Percentiles rank a stretch among this genome's conserved stretches.
Conservation (phyloP, 176 grass and related monocot genomes). For the Carex kokanica region DNA sequence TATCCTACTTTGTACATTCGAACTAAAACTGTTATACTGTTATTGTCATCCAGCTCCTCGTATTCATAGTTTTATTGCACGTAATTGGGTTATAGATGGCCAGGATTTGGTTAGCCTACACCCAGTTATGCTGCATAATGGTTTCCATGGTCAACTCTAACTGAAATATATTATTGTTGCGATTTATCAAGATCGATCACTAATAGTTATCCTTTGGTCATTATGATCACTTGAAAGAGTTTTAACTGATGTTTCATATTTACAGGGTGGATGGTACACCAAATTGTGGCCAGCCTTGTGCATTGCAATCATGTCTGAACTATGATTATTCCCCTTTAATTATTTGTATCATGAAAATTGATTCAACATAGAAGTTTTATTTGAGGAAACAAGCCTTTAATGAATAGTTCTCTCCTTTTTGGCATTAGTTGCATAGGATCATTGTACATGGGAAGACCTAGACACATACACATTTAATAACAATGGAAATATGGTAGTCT, state of each 20-base stretch:
- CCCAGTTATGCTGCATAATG: background rate
- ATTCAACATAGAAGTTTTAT: background rate
- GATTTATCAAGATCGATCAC: background rate
- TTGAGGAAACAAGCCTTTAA: background rate
- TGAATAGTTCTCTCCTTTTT: background rate
- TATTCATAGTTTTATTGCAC: background rate
- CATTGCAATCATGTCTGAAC: background rate
- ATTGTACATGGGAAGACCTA: background rate
- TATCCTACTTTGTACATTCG: background rate
- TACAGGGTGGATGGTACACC: background rate
- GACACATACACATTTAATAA: slow-evolving; percentile 6
- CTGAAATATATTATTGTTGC: background rate
- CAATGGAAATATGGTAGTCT: background rate
- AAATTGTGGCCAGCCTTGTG: background rate
- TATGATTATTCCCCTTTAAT: background rate
- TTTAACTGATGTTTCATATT: background rate
- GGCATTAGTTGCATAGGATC: background rate
- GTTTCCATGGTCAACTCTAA: background rate
- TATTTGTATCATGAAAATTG: background rate
- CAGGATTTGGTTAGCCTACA: background rate
- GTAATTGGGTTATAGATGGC: background rate
- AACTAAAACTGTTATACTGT: background rate
- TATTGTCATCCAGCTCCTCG: background rate
- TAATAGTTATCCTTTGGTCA: background rate
- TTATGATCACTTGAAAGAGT: background rate